phyloP scores from a whole-genome alignment of 1,139 yeast genomes.

The Arxiozyma slooffiae region DNA sequence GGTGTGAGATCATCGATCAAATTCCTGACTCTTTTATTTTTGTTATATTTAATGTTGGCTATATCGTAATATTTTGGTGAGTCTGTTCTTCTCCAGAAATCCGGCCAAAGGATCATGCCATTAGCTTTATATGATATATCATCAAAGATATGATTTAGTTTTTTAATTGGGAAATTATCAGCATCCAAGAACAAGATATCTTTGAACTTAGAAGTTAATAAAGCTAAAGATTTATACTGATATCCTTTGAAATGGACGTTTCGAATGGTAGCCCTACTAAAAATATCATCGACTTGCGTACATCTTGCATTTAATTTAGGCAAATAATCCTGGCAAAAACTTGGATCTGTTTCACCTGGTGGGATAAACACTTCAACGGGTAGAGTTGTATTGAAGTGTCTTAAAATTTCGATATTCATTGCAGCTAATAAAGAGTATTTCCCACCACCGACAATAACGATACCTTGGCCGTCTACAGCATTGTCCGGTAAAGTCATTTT shows the following conservation, averaged over 20 bases:
- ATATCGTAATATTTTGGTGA: constrained; percentile 59
- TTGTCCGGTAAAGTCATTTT: constrained; percentile 54
- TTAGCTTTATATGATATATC: constrained; percentile 39
- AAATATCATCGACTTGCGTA: constrained; percentile 36
- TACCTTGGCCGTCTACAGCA: constrained; percentile 39
- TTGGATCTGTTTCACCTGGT: constrained; percentile 37
- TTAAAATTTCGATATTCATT: constrained; percentile 42
- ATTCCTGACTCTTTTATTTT: constrained; percentile 36
- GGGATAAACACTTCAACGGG: constrained; percentile 58
- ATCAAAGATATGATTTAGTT: constrained; percentile 43
- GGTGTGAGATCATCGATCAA: constrained; percentile 33
- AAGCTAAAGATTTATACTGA: constrained; percentile 55
- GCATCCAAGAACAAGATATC: constrained; percentile 55
- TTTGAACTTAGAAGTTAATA: constrained; percentile 50
- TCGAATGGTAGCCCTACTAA: constrained; percentile 27
- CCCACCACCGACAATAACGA: constrained; percentile 56
- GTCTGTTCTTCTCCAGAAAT: constrained; percentile 68
- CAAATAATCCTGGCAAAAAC: constrained; percentile 43
- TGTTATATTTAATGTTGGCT: constrained; percentile 41
- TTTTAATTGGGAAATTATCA: constrained; percentile 51
- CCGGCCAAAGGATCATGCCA: constrained; percentile 74
- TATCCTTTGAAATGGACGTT: constrained; percentile 41
- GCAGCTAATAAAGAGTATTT: constrained; percentile 47
- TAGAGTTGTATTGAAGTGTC: constrained; percentile 44
- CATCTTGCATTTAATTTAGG: constrained; percentile 49